Percentiles rank a stretch among this genome's conserved stretches.
Evolutionary conservation across 371 early-diverging fungal species (phyloP).

Genomic region (Apophysomyces elegans): DNA sequence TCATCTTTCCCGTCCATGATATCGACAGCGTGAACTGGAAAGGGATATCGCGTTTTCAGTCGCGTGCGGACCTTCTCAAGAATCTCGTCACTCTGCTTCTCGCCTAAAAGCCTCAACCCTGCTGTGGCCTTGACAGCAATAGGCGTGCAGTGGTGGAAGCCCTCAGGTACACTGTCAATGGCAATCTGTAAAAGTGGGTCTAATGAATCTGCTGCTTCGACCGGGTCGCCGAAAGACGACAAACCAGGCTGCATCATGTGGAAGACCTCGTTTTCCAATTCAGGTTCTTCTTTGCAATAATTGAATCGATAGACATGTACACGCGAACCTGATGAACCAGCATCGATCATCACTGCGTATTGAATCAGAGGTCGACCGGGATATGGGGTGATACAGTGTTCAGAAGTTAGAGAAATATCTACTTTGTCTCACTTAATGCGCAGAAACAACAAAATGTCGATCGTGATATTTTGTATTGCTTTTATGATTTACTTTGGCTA

Average conservation of each 20-base stretch:
- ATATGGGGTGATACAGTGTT: conserved; percentile 58
- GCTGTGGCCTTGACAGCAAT: conserved; percentile 95
- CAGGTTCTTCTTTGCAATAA: conserved; percentile 71
- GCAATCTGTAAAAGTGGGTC: conserved; percentile 77
- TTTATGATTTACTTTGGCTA: not conserved
- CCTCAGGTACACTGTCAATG: conserved; percentile 54
- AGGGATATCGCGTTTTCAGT: conserved; percentile 74
- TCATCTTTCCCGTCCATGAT: conserved; percentile 95
- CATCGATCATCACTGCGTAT: conserved; percentile 85
- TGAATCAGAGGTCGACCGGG: conserved; percentile 59
- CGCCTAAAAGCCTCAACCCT: conserved; percentile 78
- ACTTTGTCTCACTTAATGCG: not conserved
- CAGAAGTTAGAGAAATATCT: conserved; percentile 29
- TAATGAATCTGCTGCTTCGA: conserved; percentile 78
- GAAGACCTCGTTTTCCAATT: conserved; percentile 82
- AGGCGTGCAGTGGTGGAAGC: conserved; percentile 78
- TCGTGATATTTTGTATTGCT: too few species aligned
- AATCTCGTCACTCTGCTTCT: conserved; percentile 66
- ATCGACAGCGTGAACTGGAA: conserved; percentile 76
- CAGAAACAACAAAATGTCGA: not conserved
- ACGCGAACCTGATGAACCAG: conserved; percentile 95
- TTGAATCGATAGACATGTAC: conserved; percentile 90
- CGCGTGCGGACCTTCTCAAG: conserved; percentile 67
- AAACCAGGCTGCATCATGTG: conserved; percentile 84
- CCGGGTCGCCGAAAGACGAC: conserved; percentile 67